Conservation (phyloP, 345 rosid genomes). For the Citrus reticulata region DNA sequence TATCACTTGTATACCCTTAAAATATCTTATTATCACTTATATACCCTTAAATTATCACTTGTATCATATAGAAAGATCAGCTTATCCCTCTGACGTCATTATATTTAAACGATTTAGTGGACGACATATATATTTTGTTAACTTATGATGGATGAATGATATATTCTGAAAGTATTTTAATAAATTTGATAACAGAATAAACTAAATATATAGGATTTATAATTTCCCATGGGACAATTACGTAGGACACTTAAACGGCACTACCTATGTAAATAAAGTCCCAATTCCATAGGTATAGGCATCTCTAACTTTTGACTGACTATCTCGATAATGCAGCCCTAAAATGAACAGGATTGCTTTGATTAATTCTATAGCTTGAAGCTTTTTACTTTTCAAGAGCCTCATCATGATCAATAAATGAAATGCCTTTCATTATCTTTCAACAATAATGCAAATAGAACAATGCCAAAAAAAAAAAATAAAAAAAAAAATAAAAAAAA, state of each 20-base stretch:
- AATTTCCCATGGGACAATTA: background rate
- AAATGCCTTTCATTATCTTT: background rate
- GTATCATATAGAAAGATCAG: rapidly evolving
- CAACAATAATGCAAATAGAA: background rate
- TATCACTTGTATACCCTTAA: too few relatives aligned
- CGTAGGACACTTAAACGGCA: background rate
- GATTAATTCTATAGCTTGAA: background rate
- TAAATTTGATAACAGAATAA: too few relatives aligned
- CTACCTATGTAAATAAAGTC: background rate
- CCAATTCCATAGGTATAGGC: background rate
- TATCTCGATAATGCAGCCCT: background rate
- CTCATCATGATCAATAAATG: background rate
- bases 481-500: too few relatives aligned
- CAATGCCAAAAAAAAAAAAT: too few relatives aligned
- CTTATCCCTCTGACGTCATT: too few relatives aligned
- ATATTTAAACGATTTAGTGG: too few relatives aligned
- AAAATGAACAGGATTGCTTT: background rate
- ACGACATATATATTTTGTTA: too few relatives aligned
- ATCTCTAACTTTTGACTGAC: background rate
- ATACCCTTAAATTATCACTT: too few relatives aligned
- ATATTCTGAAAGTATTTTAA: rapidly evolving
- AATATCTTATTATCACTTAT: too few relatives aligned
- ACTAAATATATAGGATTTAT: rapidly evolving
- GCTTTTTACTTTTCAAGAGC: background rate
- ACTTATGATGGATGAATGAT: too few relatives aligned